Conservation (phyloP, 768 basidiomycete genomes). For the Postia placenta region DNA sequence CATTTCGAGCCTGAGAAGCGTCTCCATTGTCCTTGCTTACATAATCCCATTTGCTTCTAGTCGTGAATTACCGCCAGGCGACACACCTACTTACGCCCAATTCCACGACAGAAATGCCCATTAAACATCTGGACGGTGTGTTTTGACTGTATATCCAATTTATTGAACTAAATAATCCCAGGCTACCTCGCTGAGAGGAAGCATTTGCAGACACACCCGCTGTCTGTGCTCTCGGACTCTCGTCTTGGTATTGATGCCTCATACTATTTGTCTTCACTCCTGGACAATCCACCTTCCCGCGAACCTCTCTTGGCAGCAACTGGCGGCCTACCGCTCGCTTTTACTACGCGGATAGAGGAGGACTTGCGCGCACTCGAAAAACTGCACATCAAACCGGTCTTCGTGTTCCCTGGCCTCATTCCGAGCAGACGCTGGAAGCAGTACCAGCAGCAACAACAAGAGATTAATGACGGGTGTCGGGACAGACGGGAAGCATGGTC, state of each 20-base stretch:
- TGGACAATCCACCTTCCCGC: constrained; percentile 67
- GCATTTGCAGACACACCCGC: constrained; percentile 75
- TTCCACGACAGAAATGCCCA: constrained; percentile 58
- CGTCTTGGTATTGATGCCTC: constrained; percentile 96
- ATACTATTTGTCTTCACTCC: constrained; percentile 77
- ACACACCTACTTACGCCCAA: too few relatives aligned
- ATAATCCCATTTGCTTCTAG: too few relatives aligned
- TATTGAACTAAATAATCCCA: constrained; percentile 24
- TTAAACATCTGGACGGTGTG: constrained; percentile 81
- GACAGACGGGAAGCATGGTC: constrained; percentile 86
- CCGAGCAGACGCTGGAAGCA: constrained; percentile 72
- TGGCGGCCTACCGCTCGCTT: constrained; percentile 87
- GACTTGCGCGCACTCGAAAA: constrained; percentile 90
- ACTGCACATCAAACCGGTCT: constrained; percentile 94
- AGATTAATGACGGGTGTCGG: constrained; percentile 56
- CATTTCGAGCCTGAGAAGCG: too few relatives aligned
- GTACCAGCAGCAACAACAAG: constrained; percentile 43
- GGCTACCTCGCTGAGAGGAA: constrained; percentile 86
- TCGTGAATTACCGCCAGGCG: too few relatives aligned
- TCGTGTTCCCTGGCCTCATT: constrained; percentile 88
- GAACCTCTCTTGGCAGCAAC: constrained; percentile 94
- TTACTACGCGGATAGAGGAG: constrained; percentile 82
- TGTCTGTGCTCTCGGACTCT: constrained; percentile 80
- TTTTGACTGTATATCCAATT: constrained; percentile 11
- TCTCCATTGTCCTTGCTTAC: too few relatives aligned